phyloP scores from a whole-genome alignment of 2,329 filamentous ascomycete species.

The Ceratocystis lukuohia region DNA sequence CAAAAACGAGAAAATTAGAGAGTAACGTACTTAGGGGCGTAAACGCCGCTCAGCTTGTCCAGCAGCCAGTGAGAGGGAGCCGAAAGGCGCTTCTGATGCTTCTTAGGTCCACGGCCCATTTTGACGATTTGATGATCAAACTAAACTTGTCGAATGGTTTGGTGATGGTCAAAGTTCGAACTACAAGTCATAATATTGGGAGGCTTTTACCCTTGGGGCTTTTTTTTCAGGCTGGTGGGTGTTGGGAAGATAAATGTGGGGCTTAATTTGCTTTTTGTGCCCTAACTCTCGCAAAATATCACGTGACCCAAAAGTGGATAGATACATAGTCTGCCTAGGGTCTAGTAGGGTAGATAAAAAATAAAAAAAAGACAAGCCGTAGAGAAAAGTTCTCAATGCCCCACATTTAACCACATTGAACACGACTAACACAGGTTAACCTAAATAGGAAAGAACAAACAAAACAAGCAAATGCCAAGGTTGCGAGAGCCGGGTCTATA shows the following conservation, averaged over 20 bases:
- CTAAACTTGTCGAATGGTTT: slow-evolving; percentile 20
- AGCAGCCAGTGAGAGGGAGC: slow-evolving; percentile 99
- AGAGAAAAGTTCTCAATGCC: neutral
- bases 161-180: slow-evolving; percentile 8
- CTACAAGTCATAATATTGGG: neutral
- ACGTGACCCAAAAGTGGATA: neutral
- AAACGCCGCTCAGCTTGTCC: slow-evolving; percentile 96
- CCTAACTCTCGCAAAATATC: neutral
- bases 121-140: slow-evolving; percentile 30
- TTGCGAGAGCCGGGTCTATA: neutral
- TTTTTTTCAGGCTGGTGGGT: neutral
- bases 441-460: neutral
- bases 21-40: slow-evolving; percentile 41
- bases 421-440: neutral
- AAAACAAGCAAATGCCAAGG: neutral
- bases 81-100: slow-evolving; percentile 99
- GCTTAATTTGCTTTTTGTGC: neutral
- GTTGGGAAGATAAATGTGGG: slow-evolving; percentile 6
- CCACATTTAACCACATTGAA: neutral
- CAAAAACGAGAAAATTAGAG: neutral
- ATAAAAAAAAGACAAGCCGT: too few relatives aligned
- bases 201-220: neutral
- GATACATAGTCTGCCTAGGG: too few relatives aligned
- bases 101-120: slow-evolving; percentile 67
- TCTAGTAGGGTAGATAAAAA: too few relatives aligned